A percentile compares a stretch with the other conserved stretches of the same genome.
Evolutionary conservation across 164 flowering plant species (phyloP).

Genomic region (Vitis rupestris): DNA sequence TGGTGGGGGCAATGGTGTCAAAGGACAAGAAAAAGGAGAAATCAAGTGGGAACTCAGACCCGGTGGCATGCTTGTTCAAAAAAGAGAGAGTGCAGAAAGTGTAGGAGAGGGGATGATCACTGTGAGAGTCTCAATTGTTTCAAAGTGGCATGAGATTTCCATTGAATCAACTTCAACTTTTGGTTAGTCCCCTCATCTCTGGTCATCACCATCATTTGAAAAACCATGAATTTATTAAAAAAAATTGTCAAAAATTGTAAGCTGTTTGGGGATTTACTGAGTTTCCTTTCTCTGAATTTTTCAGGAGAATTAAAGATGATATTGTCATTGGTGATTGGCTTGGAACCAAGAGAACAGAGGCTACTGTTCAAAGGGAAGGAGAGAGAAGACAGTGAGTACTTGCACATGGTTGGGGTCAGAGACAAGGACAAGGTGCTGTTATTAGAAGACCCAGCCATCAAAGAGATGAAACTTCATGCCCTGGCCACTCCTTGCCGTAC

Average conservation of each 20-base stretch:
- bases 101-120: conserved; percentile 48
- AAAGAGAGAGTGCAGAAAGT: conserved; percentile 46
- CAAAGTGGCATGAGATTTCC: conserved; percentile 68
- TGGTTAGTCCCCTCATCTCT: conserved; percentile 38
- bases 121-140: conserved; percentile 60
- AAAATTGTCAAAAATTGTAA: too few relatives aligned
- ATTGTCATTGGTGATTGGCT: conserved; percentile 54
- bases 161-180: conserved; percentile 79
- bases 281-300: background rate
- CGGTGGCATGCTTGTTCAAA: conserved; percentile 93
- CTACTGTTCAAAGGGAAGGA: conserved; percentile 79
- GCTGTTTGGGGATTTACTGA: background rate
- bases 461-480: conserved; percentile 55
- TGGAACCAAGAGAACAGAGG: conserved; percentile 80
- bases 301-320: conserved; percentile 76
- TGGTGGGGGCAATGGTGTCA: conserved; percentile 7
- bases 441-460: conserved; percentile 70
- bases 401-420: conserved; percentile 87
- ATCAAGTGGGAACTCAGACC: conserved; percentile 87
- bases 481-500: conserved; percentile 35
- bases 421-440: conserved; percentile 78
- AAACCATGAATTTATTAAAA: too few relatives aligned
- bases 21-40: conserved; percentile 27
- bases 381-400: conserved; percentile 63
- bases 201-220: too few relatives aligned